Evolutionary conservation across 2,329 filamentous ascomycete genomes (phyloP).

Genomic region (Colletotrichum sp.): DNA sequence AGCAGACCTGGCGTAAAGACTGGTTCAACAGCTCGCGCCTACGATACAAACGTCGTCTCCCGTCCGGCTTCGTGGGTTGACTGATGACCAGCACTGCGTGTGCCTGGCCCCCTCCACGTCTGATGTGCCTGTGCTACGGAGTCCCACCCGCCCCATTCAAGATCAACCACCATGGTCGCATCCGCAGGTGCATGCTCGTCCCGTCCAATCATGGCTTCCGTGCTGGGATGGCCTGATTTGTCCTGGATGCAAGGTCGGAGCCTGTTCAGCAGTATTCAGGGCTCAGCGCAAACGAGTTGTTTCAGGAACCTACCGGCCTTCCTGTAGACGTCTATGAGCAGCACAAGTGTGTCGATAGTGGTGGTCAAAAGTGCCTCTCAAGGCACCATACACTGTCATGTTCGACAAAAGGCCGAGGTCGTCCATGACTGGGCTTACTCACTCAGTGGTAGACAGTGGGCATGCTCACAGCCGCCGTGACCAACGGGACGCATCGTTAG

Average conservation of each 20-base stretch:
- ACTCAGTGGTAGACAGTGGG: background rate
- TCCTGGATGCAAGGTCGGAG: background rate
- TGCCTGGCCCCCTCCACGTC: background rate
- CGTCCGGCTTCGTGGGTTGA: background rate
- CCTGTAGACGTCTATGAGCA: background rate
- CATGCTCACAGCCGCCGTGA: background rate
- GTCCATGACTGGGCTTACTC: background rate
- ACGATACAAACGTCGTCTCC: background rate
- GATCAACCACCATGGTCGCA: background rate
- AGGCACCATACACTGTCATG: background rate
- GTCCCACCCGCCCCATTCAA: background rate
- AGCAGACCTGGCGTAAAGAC: background rate
- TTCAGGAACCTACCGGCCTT: slow-evolving; percentile 4
- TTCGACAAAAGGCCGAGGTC: background rate
- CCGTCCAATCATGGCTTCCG: background rate
- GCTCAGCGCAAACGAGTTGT: background rate
- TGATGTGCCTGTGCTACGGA: background rate
- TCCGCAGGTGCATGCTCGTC: background rate
- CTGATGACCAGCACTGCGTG: background rate
- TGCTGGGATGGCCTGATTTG: slow-evolving; percentile 10
- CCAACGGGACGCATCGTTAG: background rate
- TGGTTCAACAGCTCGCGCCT: background rate
- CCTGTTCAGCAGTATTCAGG: background rate
- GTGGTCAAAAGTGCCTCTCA: background rate
- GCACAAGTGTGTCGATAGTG: background rate